phyloP scores from a whole-genome alignment of 2,329 filamentous ascomycete species.

The Grosmannia huntii region DNA sequence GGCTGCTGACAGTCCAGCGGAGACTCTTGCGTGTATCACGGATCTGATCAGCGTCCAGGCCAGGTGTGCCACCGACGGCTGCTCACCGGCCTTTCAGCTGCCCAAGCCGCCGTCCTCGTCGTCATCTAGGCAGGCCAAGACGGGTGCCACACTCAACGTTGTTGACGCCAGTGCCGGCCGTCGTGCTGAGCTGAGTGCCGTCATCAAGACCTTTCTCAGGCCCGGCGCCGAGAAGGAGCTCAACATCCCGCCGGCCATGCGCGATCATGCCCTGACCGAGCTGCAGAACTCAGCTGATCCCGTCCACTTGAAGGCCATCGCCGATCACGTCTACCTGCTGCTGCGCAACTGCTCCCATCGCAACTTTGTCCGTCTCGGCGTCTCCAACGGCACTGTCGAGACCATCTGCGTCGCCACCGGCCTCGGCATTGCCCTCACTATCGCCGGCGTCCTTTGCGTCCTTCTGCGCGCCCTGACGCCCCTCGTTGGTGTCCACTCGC shows the following conservation, averaged over 20 bases:
- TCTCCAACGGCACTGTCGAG: conserved; percentile 38
- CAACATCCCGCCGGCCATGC: conserved; percentile 31
- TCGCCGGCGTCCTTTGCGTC: conserved; percentile 26
- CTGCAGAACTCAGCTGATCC: conserved; percentile 25
- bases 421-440: conserved; percentile 27
- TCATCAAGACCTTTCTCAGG: conserved; percentile 27
- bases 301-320: conserved; percentile 26
- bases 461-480: conserved; percentile 27
- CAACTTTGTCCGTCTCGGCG: conserved; percentile 39
- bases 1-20: conserved; percentile 12
- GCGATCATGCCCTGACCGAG: conserved; percentile 23
- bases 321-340: conserved; percentile 32
- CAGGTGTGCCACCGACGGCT: conserved; percentile 13
- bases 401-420: conserved; percentile 32
- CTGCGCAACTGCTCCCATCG: conserved; percentile 35
- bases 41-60: conserved; percentile 19
- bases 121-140: not conserved
- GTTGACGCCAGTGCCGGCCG: conserved; percentile 11
- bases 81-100: conserved; percentile 8
- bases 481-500: conserved; percentile 23
- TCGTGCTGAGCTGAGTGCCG: conserved; percentile 22
- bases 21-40: conserved; percentile 22
- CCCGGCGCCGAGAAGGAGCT: conserved; percentile 31
- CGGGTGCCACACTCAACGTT: conserved; percentile 4
- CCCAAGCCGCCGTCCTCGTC: conserved; percentile 2